phyloP scores from a whole-genome alignment of 345 rosid genomes.

The Rhodomyrtus tomentosa region DNA sequence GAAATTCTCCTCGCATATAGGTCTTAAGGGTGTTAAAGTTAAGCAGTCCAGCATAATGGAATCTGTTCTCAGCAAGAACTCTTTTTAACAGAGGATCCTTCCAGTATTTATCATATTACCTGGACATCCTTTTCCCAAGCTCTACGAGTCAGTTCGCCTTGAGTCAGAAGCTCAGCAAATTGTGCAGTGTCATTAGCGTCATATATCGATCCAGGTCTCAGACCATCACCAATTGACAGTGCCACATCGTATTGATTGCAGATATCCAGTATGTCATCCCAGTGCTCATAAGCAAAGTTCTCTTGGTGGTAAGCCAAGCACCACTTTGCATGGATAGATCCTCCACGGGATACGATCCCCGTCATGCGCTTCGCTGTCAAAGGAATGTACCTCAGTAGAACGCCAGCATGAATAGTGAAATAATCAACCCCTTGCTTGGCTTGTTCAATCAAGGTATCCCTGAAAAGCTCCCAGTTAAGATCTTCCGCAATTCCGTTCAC shows the following conservation, averaged over 20 bases:
- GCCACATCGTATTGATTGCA: constrained; percentile 96
- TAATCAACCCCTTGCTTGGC: constrained; percentile 99
- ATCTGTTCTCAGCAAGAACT: neutral
- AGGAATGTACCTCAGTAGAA: constrained; percentile 82
- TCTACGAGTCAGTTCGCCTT: constrained; percentile 94
- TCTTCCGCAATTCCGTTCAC: constrained; percentile 89
- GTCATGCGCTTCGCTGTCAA: constrained; percentile 94
- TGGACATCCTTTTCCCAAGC: constrained; percentile 99
- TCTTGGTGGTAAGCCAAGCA: constrained; percentile 93
- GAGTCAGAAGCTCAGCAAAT: constrained; percentile 97
- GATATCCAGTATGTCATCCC: constrained; percentile 97
- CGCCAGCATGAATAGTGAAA: constrained; percentile 96
- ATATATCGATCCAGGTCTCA: constrained; percentile 95
- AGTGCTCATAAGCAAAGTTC: constrained; percentile 94
- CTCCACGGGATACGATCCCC: constrained; percentile 95
- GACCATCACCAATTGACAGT: constrained; percentile 89
- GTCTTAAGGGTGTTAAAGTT: neutral
- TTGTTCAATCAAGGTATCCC: constrained; percentile 87
- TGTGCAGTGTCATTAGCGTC: constrained; percentile 99
- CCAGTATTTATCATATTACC: constrained; percentile 23
- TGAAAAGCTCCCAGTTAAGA: constrained; percentile 89
- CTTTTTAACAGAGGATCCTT: neutral
- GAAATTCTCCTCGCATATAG: neutral
- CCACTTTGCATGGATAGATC: constrained; percentile 99
- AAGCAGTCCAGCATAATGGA: neutral